A percentile compares a stretch with the other conserved stretches of the same genome.
phyloP scores from a whole-genome alignment of 1,139 yeast genomes.

The Diutina scorzettiae region DNA sequence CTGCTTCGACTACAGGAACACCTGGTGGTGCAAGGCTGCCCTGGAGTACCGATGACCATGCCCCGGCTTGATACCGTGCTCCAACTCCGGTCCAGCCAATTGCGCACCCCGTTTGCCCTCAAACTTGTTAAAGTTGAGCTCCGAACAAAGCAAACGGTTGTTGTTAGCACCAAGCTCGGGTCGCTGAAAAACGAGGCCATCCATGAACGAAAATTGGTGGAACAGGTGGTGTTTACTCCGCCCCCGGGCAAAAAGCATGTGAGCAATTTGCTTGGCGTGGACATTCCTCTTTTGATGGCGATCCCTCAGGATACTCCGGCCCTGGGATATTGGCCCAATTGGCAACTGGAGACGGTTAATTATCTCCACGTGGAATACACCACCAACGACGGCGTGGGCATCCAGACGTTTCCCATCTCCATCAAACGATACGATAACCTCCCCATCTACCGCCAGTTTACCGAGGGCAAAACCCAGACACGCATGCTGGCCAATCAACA shows the following conservation, averaged over 20 bases:
- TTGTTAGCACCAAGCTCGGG: constrained; percentile 30
- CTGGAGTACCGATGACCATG: constrained; percentile 50
- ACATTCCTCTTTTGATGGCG: constrained; percentile 47
- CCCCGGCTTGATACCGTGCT: constrained; percentile 35
- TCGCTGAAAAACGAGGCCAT: constrained; percentile 20
- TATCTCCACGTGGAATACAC: constrained; percentile 22
- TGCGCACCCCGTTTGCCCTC: constrained; percentile 26
- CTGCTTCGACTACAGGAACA: not conserved
- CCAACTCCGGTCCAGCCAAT: constrained; percentile 25
- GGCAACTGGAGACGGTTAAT: constrained; percentile 32
- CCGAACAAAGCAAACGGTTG: constrained; percentile 27
- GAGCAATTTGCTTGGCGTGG: constrained; percentile 36
- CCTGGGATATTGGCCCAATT: constrained; percentile 26
- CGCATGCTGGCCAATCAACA: constrained; percentile 29
- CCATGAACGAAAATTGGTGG: constrained; percentile 25
- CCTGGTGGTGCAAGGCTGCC: constrained; percentile 41
- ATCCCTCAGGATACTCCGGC: constrained; percentile 43
- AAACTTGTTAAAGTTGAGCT: constrained; percentile 28
- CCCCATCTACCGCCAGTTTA: constrained; percentile 41
- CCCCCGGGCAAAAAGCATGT: constrained; percentile 21
- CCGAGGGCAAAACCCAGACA: constrained; percentile 34
- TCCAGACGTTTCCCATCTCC: constrained; percentile 32
- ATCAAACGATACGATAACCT: constrained; percentile 40
- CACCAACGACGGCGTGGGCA: constrained; percentile 18
- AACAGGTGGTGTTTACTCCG: constrained; percentile 26